Base-by-base conservation (phyloP, 768 basidiomycete genomes). In the Hemileccinum impolitum region DNA sequence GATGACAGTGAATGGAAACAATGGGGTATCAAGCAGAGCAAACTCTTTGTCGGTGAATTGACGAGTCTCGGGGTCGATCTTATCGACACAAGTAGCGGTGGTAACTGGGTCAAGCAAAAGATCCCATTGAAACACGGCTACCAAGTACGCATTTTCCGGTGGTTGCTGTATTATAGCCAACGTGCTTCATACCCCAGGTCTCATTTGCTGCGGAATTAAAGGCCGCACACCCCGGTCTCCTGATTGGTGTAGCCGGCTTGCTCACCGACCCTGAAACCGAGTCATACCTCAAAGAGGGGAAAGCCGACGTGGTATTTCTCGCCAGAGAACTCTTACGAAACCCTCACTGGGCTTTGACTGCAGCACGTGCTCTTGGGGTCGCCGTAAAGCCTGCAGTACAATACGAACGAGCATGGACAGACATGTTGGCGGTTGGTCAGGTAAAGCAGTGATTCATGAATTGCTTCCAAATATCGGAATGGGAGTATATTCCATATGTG, bases 11-110 rank as follows among this genome's bases (percentile, higher is more conserved):
- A 69, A 46, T 89, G 79, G 79, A 74, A 72, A 49, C 75, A 80
- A 44, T 89, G 89, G 87, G 90, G 89, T 11, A 71, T 90, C 44
- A 83, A 90, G 60, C 90, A 93, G 66, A 87, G 78, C 62, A 82
- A 72, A 28, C 58, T 82, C 30, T 73, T 83, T 26, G 73, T 74
- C 2, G 74, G 75, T 13, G 75, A 80, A 61, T 63, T 91, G 58
- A 64, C 77, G 57, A 72, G 79, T 47, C 54, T 81, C 5, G 87
- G 85, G 8, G 74, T 91, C 12, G 90, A 92, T 61, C 69, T 94
- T n/a, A 63, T 94, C 43, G 88, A 94, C 64, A 76, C 76, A 41
- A 82, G 78, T 35, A 75, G 76, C 3, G 89, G 86, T 13, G 87
- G 87, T 3, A 84, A 84, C 56, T 85, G 78, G 72, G 62, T 53